Base-by-base conservation (phyloP, 305 asterid genomes). In the Fraxinus latifolia region DNA sequence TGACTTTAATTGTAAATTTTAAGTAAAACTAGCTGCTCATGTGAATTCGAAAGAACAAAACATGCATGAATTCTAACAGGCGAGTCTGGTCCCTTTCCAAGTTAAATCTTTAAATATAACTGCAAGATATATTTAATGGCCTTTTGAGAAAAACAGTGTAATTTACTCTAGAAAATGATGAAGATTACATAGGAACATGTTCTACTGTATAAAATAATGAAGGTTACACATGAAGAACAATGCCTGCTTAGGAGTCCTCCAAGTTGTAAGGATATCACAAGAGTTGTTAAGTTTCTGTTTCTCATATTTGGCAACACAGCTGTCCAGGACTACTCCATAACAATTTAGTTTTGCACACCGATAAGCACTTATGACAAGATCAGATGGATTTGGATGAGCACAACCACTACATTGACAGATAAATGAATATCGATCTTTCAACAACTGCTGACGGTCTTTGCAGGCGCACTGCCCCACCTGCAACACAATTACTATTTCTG, bases 401-500 rank as follows among this genome's bases (percentile, higher is more conserved):
- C 98, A 96, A 82, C 96, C 90, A 78, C 89, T 86, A 83, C 99
- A 96, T 81, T 89, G 92, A 84, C 99, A 96, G 67, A 81, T 85
- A 85, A 96, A 96, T 4, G 92, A 87, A 90, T 96, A 96, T 79
- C 80, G 90, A 72, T 94, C 93, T 88, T 90, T 88, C 86, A 94
- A 83, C 74, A 87, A 84, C 83, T 83, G 87, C 32, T 83, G 91
- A 67, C 98, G 98, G 81, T 90, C 88, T 70, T 84, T 86, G 87
- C 89, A 88, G 85, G 87, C 83, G 90, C 86, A 89, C 86, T 94
- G 93, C 77, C 99, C 99, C 76, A 94, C 93, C 99, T 96, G 92
- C 65, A 79, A 62, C 71, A 81, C 19, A 71, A 17, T 73, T 12
- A 9, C 0, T 14, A 27, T 25, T 11, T 32, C 17, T 55, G 19